Conservation (phyloP, 2,329 filamentous ascomycete genomes). For the Colletotrichum echinochloae region DNA sequence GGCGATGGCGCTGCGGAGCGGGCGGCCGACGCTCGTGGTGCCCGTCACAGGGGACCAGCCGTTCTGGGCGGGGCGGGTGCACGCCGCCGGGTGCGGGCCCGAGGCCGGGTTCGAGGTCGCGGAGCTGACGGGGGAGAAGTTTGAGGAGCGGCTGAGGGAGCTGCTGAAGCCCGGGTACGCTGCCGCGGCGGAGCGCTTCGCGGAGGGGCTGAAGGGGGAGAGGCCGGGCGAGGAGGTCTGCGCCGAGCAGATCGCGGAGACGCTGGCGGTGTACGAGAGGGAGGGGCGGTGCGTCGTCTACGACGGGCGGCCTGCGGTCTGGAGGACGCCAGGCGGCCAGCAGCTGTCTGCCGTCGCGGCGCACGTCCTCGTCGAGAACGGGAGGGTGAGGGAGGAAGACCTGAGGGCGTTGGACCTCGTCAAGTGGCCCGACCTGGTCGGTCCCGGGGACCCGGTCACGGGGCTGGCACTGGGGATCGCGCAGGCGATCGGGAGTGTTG, state of each 20-base stretch:
- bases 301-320: conserved; percentile 18
- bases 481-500: not conserved
- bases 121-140: conserved; percentile 8
- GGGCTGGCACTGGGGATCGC: conserved; percentile 16
- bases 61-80: conserved; percentile 31
- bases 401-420: conserved; percentile 25
- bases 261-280: conserved; percentile 21
- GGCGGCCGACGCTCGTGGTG: conserved; percentile 29
- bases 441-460: conserved; percentile 34
- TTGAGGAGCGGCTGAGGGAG: conserved; percentile 10
- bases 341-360: conserved; percentile 33
- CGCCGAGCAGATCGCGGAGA: conserved; percentile 13
- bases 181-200: conserved; percentile 16
- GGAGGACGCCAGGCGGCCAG: conserved; percentile 1
- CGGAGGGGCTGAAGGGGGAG: conserved; percentile 7
- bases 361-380: conserved; percentile 22
- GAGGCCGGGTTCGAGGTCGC: conserved; percentile 12
- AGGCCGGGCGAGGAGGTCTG: conserved; percentile 29
- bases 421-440: conserved; percentile 36
- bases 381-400: conserved; percentile 13
- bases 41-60: conserved; percentile 39
- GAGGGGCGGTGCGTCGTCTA: conserved; percentile 22
- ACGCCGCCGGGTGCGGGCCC: conserved; percentile 24
- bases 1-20: conserved; percentile 33
- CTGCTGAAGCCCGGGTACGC: conserved; percentile 24